Base-by-base conservation (phyloP, 1,284 basidiomycete genomes). In the Marasmius tenuissimus region DNA sequence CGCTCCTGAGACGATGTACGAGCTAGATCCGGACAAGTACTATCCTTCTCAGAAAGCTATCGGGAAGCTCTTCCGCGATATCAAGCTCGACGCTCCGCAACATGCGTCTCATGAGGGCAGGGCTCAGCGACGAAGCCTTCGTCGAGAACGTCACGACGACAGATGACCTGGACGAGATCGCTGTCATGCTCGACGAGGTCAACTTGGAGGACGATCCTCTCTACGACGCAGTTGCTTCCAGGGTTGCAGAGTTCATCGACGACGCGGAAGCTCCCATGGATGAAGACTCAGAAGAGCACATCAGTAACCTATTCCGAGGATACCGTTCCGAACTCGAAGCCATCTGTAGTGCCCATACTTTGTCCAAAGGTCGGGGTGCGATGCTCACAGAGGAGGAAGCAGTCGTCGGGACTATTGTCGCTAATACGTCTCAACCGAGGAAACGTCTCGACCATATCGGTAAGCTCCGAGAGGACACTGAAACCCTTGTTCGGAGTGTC, bases 351-450 rank as follows among this genome's bases (percentile, higher is more conserved):
- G 72, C 76, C 12, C 75, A 83, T 67, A 80, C 81, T 2, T 71
- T 88, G 1, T 83, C 81, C 14, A 74, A 75, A 45, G 65, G 70
- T 8, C 76, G 75, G 37, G 70, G 70, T 3, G 74, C 78, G 0
- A 75, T 79, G 65, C 72, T 89, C 4, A 81, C 82, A 4, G 86
- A 90, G 67, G 86, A 83, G 66, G 87, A 89, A 69, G 85, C 79
- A 0, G 72, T 86, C 4, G 72, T 88, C 20, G 87, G 87, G 1
- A 87, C 86, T 0, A 88, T 89, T 61, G 76, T 83, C 0, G 84
- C 84, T 34, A 85, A 86, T 62, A 83, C 77, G 9, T 81, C 84
- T 0, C 84, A 87, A 63, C 80, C 81, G n/a, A 76, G 83, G 6
- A 79, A 75, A 63, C 77, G 85, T 48, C 78, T 75, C 60, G 83